A percentile compares a stretch with the other conserved stretches of the same genome.
Evolutionary conservation across 805 yeast species (phyloP).

Genomic region (Saturnispora dispora): DNA sequence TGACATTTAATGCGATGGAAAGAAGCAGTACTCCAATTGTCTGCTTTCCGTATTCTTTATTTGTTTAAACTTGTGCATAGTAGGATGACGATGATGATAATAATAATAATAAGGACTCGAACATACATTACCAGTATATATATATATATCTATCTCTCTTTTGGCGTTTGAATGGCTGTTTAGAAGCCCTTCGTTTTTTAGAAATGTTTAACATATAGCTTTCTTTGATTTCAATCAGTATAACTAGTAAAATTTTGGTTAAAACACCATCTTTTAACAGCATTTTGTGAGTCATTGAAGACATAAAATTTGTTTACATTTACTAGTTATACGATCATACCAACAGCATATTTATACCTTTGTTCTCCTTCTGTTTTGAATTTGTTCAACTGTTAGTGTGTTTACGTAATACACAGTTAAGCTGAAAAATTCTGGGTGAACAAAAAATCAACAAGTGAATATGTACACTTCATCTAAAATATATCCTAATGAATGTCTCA

Average conservation of each 20-base stretch:
- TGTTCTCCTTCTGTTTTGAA: background rate
- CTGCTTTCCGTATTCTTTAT: background rate
- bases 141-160: background rate
- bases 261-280: no score
- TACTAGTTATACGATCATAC: no score
- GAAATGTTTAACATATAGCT: background rate
- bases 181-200: background rate
- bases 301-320: no score
- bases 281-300: no score
- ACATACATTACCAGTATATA: background rate
- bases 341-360: no score
- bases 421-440: background rate
- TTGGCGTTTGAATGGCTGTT: background rate
- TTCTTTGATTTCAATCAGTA: background rate
- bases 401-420: background rate
- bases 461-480: background rate
- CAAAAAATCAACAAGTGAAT: background rate
- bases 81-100: background rate
- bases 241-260: background rate
- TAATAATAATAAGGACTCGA: background rate
- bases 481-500: constrained; percentile 62
- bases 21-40: background rate
- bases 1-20: no score
- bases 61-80: background rate
- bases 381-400: no score